A percentile compares a stretch with the other conserved stretches of the same genome.
phyloP scores from a whole-genome alignment of 495 filamentous ascomycete genomes.

The Ascobolus immersus region DNA sequence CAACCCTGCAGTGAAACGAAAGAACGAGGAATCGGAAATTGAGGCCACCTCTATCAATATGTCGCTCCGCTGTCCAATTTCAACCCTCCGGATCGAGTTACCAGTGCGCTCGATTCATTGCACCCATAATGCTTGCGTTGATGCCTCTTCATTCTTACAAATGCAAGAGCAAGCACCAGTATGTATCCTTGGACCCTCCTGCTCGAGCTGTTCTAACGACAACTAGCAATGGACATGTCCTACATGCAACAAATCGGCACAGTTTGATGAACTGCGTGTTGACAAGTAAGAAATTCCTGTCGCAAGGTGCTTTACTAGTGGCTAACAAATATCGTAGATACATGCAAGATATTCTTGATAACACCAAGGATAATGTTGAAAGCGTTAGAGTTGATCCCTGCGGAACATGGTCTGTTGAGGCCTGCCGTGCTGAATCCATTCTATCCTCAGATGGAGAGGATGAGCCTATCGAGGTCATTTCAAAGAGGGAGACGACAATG shows the following conservation, averaged over 20 bases:
- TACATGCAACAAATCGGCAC: conserved; percentile 60
- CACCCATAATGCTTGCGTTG: conserved; percentile 83
- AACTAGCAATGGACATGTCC: conserved; percentile 61
- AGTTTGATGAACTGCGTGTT: conserved; percentile 56
- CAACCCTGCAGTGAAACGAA: conserved; percentile 37
- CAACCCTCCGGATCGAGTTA: conserved; percentile 50
- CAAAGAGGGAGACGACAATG: conserved; percentile 22
- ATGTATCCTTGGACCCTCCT: neutral
- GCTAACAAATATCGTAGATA: conserved; percentile 33
- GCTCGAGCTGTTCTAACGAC: conserved; percentile 2
- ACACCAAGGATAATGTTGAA: conserved; percentile 40
- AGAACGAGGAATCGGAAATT: conserved; percentile 67
- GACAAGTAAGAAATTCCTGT: conserved; percentile 39
- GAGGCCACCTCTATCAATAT: conserved; percentile 63
- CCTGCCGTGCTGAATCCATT: conserved; percentile 15
- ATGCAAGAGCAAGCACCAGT: conserved; percentile 75
- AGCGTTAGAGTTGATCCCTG: conserved; percentile 78
- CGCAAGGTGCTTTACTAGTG: conserved; percentile 1
- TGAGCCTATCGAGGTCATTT: conserved; percentile 41
- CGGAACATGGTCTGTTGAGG: conserved; percentile 44
- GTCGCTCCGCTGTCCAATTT: conserved; percentile 79
- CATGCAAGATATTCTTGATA: conserved; percentile 57
- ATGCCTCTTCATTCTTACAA: conserved; percentile 77
- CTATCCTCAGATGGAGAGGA: conserved; percentile 22
- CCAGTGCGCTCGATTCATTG: conserved; percentile 61